These are phyloP conservation scores for Trichoderma koningii DNA, from an alignment of 2,329 filamentous ascomycete genomes.

Conservation along the genomic window DNA sequence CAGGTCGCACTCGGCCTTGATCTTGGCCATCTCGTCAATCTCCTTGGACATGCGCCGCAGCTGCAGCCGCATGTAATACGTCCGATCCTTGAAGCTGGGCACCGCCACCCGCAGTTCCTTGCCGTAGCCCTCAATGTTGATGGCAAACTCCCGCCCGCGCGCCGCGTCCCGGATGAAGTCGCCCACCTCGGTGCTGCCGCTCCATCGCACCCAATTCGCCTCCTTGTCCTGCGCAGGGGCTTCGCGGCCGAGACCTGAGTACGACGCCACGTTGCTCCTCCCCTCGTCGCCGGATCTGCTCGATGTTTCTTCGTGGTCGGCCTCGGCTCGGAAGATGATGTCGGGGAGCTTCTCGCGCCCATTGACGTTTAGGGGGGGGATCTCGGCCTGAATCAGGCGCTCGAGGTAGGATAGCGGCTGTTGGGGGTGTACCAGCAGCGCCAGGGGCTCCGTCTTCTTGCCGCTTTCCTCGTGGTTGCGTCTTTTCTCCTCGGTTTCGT, in stretches of 20 bases:
- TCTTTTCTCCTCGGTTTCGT: slow-evolving; percentile 44
- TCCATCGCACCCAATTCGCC: slow-evolving; percentile 78
- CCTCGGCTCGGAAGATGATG: slow-evolving; percentile 79
- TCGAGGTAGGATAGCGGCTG: slow-evolving; percentile 91
- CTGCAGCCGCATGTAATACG: slow-evolving; percentile 79
- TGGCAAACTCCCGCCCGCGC: slow-evolving; percentile 78
- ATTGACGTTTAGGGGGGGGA: slow-evolving; percentile 68
- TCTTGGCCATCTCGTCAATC: slow-evolving; percentile 67
- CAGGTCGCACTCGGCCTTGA: slow-evolving; percentile 81
- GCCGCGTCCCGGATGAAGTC: slow-evolving; percentile 93
- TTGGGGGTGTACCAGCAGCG: slow-evolving; percentile 82
- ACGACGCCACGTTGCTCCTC: slow-evolving; percentile 61
- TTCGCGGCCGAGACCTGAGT: slow-evolving; percentile 70
- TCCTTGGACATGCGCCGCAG: slow-evolving; percentile 70
- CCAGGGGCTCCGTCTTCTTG: slow-evolving; percentile 71
- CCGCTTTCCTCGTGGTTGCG: slow-evolving; percentile 36
- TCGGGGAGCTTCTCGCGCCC: slow-evolving; percentile 69
- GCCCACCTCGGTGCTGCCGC: slow-evolving; percentile 82
- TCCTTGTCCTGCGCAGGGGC: slow-evolving; percentile 48
- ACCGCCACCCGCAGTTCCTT: slow-evolving; percentile 74
- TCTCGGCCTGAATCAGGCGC: slow-evolving; percentile 82
- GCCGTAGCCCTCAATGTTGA: slow-evolving; percentile 72
- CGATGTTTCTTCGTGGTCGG: slow-evolving; percentile 58
- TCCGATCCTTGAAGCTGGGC: slow-evolving; percentile 87
- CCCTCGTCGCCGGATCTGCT: slow-evolving; percentile 35